Evolutionary conservation across 768 basidiomycete genomes (phyloP), one percentile per base, ranked within the genome.

Genomic region (Tulasnella sp.): DNA sequence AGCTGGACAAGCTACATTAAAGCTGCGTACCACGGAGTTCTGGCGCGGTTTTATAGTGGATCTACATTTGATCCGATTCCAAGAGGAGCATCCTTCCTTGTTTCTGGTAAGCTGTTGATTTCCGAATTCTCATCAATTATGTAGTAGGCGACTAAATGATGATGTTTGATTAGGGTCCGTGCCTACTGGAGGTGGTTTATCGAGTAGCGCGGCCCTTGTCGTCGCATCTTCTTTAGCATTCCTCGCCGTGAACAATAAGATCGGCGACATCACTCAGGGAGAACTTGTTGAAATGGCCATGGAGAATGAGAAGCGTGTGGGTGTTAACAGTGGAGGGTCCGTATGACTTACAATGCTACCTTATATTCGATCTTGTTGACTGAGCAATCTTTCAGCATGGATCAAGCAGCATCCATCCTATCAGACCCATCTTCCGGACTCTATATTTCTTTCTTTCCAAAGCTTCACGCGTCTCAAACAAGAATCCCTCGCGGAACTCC

Each of bases 1-100:
- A 68, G 81, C 44, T 90, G 87, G 88, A 84, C 86, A 60, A 87
- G 81, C 60, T 90, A 88, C 62, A 77, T 90, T 59, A 88, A 89
- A 62, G 85, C 84, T 1, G 84, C 82, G 15, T 87, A 85, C 59
- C 83, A 81, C 62, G 85, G 85, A 53, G 55, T 78, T 69, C 10
- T 54, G n/a, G n/a, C 16, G 48, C 28, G 20, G 34, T n/a, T 40
- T 33, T 22, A 41, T 53, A 20, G n/a, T 44, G 40, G 35, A 54
- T 54, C 12, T 29, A n/a, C 13, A 15, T 22, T 16, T 15, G 57
- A 53, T 6, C 56, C 6, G 29, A 33, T 16, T 82, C 81, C 9
- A 64, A 72, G 12, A 39, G 73, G 79, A 3, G 76, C 83, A n/a
- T 77, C 90, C 57, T 58, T 89, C 8, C 70, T 90, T 3, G 77